A percentile compares a stretch with the other conserved stretches of the same genome.
phyloP scores from a whole-genome alignment of 2,329 filamentous ascomycete genomes.

The Alternaria arbusti region DNA sequence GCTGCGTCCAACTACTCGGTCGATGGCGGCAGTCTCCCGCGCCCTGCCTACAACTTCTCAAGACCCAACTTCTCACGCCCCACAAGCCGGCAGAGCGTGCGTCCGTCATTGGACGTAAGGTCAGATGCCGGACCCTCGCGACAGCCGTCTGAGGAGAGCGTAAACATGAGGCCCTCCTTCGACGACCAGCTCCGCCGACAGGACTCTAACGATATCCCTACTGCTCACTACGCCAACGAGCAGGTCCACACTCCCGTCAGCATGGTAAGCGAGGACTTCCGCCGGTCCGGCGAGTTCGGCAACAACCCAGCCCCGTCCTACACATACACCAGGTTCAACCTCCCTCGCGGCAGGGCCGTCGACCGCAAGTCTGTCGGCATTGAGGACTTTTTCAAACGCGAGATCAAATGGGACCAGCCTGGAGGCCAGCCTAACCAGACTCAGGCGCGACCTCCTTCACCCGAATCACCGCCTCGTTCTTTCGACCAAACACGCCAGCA shows the following conservation, averaged over 20 bases:
- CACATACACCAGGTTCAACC: slow-evolving; percentile 81
- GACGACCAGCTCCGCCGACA: slow-evolving; percentile 48
- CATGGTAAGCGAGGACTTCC: slow-evolving; percentile 73
- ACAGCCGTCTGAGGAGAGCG: slow-evolving; percentile 47
- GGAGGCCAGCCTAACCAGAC: slow-evolving; percentile 41
- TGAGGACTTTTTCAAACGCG: slow-evolving; percentile 50
- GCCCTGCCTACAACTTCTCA: slow-evolving; percentile 83
- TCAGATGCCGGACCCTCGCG: slow-evolving; percentile 45
- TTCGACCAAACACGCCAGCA: slow-evolving; percentile 36
- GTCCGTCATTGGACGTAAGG: slow-evolving; percentile 53
- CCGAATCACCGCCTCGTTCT: slow-evolving; percentile 49
- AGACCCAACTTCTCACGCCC: slow-evolving; percentile 87
- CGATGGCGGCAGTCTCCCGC: slow-evolving; percentile 63
- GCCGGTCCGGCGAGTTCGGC: slow-evolving; percentile 60
- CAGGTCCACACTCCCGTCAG: slow-evolving; percentile 72
- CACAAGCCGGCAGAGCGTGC: slow-evolving; percentile 72
- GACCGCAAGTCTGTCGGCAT: slow-evolving; percentile 62
- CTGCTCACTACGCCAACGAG: slow-evolving; percentile 69
- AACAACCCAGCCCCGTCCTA: slow-evolving; percentile 71
- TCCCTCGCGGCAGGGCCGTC: slow-evolving; percentile 82
- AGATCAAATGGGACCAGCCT: slow-evolving; percentile 68
- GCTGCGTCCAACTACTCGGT: slow-evolving; percentile 80
- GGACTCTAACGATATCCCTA: slow-evolving; percentile 54
- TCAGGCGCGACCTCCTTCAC: slow-evolving; percentile 44
- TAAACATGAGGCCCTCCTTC: slow-evolving; percentile 47